Base-by-base conservation (phyloP, 352 stramenopile genomes). In the Globisporangium uncinulatum region DNA sequence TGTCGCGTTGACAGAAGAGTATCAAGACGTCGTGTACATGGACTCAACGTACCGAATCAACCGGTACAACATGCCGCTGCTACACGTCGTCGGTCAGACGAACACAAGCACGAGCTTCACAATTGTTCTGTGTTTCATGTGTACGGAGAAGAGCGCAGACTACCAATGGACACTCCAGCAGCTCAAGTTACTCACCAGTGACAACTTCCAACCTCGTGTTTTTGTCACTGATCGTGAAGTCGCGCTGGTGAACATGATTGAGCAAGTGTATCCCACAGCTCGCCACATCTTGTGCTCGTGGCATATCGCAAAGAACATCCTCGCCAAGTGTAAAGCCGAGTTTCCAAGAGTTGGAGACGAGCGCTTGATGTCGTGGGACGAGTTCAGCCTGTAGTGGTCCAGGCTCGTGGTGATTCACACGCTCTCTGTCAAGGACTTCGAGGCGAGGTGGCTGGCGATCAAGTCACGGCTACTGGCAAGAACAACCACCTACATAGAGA, bases 11-110 rank as follows among this genome's bases (percentile, higher is more conserved):
- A 50, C 44, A 32, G 15, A 39, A 9, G 49, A 54, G 49, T 45
- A 32, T n/a, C 49, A 44, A 17, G 32, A 54, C 3, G 1, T 54
- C 4, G 31, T 54, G 15, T 24, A 54, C 14, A 32, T 58, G 45
- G 53, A 58, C 15, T 37, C 29, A 15, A 58, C 53, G 5, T 58
- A 50, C 53, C 13, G 45, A 29, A 58, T 20, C 4, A 58, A 58
- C 15, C 15, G 36, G 17, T 58, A 31, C 39, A 24, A 21, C 31
- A 36, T 58, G 53, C 53, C 39, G 15, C 24, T 58, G 19, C 53
- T 58, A 3, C 39, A 50, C 9, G 14, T 58, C 17, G 53, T 58
- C 17, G 34, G 37, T 6, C n/a, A 37, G 14, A 58, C 37, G 17
- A 58, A 51, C 39, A 51, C 45, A 29, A 50, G 48, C 37, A 58